Evolutionary conservation across 495 filamentous ascomycete genomes (phyloP).

Genomic region (Aspergillus baeticus): DNA sequence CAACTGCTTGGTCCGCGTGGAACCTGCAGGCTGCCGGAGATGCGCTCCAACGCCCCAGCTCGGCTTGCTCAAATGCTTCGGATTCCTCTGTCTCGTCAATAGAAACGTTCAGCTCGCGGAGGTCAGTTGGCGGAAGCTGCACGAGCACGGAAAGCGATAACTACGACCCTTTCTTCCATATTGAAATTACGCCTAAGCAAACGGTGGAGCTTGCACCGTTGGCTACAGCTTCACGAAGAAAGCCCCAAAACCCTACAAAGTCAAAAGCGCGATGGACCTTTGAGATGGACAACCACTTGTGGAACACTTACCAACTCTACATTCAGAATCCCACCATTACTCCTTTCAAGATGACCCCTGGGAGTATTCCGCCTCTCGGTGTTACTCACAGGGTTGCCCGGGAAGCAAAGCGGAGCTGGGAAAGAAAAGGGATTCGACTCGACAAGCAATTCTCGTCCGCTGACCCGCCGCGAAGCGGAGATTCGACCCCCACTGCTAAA

Average conservation of each 20-base stretch:
- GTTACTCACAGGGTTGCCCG: constrained; percentile 86
- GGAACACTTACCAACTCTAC: constrained; percentile 86
- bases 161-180: constrained; percentile 54
- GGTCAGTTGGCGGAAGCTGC: constrained; percentile 64
- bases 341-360: constrained; percentile 87
- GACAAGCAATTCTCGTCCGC: constrained; percentile 30
- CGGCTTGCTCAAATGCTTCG: constrained; percentile 61
- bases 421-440: constrained; percentile 24
- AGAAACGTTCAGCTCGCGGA: constrained; percentile 63
- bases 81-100: constrained; percentile 70
- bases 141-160: constrained; percentile 65
- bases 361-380: constrained; percentile 81
- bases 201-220: constrained; percentile 34
- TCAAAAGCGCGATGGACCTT: constrained; percentile 65
- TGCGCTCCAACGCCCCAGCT: constrained; percentile 53
- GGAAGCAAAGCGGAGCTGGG: constrained; percentile 84
- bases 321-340: constrained; percentile 90
- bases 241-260: constrained; percentile 19
- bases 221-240: constrained; percentile 25
- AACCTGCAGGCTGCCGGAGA: constrained; percentile 34
- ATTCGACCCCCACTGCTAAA: constrained; percentile 57
- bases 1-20: constrained; percentile 29
- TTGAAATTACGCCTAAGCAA: constrained; percentile 39
- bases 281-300: constrained; percentile 90
- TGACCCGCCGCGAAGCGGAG: constrained; percentile 50